A percentile compares a stretch with the other conserved stretches of the same genome.
Conservation (phyloP, 2,329 filamentous ascomycete species). For the Monilinia fructigena region DNA sequence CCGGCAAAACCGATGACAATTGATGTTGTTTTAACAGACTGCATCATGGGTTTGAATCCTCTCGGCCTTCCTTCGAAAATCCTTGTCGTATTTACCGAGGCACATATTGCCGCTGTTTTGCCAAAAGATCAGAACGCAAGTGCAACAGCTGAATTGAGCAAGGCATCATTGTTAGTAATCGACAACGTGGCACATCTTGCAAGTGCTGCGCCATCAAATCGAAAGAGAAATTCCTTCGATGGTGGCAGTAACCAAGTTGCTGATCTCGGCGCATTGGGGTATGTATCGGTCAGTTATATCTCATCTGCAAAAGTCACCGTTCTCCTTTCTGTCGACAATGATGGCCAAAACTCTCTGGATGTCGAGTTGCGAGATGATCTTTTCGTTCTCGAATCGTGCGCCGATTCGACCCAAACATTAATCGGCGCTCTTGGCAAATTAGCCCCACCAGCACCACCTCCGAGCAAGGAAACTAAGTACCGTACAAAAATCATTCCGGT, state of each 20-base stretch:
- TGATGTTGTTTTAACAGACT: slow-evolving; percentile 77
- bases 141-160: slow-evolving; percentile 67
- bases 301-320: slow-evolving; percentile 73
- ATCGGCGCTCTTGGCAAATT: slow-evolving; percentile 76
- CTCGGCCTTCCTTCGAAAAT: slow-evolving; percentile 72
- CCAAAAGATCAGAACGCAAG: slow-evolving; percentile 64
- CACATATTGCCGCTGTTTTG: slow-evolving; percentile 66
- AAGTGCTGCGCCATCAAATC: slow-evolving; percentile 18
- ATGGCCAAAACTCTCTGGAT: slow-evolving; percentile 67
- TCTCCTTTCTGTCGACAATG: slow-evolving; percentile 54
- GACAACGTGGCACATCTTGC: slow-evolving; percentile 62
- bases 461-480: slow-evolving; percentile 81
- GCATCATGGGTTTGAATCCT: slow-evolving; percentile 81
- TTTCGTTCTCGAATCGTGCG: slow-evolving; percentile 89
- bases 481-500: slow-evolving; percentile 83
- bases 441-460: slow-evolving; percentile 71
- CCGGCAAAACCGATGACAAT: slow-evolving; percentile 60
- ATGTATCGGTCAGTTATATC: slow-evolving; percentile 82
- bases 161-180: slow-evolving; percentile 78
- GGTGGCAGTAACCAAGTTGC: slow-evolving; percentile 49
- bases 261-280: slow-evolving; percentile 65
- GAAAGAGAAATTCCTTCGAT: slow-evolving; percentile 37
- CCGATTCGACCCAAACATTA: slow-evolving; percentile 93
- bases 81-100: slow-evolving; percentile 74
- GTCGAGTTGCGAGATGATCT: slow-evolving; percentile 83